Percentiles rank a stretch among this genome's conserved stretches.
phyloP scores from a whole-genome alignment of 1,284 basidiomycete genomes.

The Ceratobasidium sp. region DNA sequence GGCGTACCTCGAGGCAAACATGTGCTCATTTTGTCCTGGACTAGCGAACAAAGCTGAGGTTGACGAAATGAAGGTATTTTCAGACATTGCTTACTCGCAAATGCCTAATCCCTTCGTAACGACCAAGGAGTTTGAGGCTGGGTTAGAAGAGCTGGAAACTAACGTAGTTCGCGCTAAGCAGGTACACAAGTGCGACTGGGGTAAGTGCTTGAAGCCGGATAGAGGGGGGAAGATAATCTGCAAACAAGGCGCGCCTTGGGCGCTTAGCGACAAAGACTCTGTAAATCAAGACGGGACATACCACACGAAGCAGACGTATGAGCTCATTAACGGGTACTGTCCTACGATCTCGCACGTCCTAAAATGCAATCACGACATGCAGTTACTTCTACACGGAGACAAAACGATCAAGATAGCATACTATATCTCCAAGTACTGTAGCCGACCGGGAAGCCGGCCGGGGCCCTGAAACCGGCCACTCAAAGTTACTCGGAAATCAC shows the following conservation, averaged over 20 bases:
- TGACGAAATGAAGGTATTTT: not conserved
- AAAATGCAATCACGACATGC: slow-evolving; percentile 58
- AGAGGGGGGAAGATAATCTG: slow-evolving; percentile 53
- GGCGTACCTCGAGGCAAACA: slow-evolving; percentile 7
- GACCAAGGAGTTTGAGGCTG: not conserved
- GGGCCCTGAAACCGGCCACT: too few relatives aligned
- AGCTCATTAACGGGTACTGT: slow-evolving; percentile 55
- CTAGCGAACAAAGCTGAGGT: slow-evolving; percentile 39
- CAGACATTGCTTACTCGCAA: slow-evolving; percentile 44
- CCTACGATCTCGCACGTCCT: slow-evolving; percentile 52
- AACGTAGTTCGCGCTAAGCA: slow-evolving; percentile 11
- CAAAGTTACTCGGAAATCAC: too few relatives aligned
- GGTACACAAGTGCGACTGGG: slow-evolving; percentile 51
- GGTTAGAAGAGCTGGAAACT: not conserved
- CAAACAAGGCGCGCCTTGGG: slow-evolving; percentile 59
- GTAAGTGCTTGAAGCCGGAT: slow-evolving; percentile 51
- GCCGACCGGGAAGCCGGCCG: too few relatives aligned
- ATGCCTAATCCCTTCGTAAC: not conserved
- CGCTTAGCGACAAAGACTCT: slow-evolving; percentile 49
- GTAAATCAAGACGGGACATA: slow-evolving; percentile 47
- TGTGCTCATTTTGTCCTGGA: not conserved
- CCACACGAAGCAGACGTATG: slow-evolving; percentile 47
- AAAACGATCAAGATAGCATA: slow-evolving; percentile 16
- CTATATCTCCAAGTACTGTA: slow-evolving; percentile 52
- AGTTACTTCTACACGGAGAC: slow-evolving; percentile 51